A percentile compares a stretch with the other conserved stretches of the same genome.
Conservation (phyloP, 805 yeast genomes). For the Starmera amethionina region DNA sequence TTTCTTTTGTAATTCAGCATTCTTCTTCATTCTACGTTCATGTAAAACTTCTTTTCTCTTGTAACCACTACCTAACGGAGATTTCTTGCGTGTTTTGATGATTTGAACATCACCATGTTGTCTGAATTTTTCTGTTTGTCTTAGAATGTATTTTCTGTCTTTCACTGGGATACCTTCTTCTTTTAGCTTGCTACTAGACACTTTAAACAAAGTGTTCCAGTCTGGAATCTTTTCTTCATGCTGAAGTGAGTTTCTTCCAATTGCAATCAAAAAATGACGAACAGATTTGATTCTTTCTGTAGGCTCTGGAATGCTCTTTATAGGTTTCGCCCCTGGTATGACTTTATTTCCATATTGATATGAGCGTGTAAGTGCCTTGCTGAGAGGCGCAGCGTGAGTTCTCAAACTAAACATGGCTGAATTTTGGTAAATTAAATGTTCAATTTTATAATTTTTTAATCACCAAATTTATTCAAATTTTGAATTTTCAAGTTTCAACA, state of each 20-base stretch:
- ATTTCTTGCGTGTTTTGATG: slow-evolving; percentile 59
- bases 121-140: slow-evolving; percentile 61
- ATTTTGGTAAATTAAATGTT: too few relatives aligned
- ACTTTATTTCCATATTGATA: too few relatives aligned
- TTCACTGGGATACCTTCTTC: slow-evolving; percentile 67
- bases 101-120: slow-evolving; percentile 47
- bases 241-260: slow-evolving; percentile 70
- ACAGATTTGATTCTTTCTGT: too few relatives aligned
- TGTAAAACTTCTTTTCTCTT: slow-evolving; percentile 60
- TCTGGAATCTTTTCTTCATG: slow-evolving; percentile 57
- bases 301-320: too few relatives aligned
- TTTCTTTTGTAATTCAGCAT: slow-evolving; percentile 16
- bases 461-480: too few relatives aligned
- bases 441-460: too few relatives aligned
- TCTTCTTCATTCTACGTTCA: slow-evolving; percentile 35
- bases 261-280: slow-evolving; percentile 46
- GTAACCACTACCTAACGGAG: slow-evolving; percentile 78
- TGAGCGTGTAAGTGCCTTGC: too few relatives aligned
- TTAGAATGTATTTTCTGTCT: slow-evolving; percentile 62
- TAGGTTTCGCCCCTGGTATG: too few relatives aligned
- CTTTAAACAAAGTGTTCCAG: slow-evolving; percentile 58
- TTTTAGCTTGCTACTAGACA: slow-evolving; percentile 49
- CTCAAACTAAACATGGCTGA: too few relatives aligned
- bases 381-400: too few relatives aligned
- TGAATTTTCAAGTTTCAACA: too few relatives aligned